These are phyloP conservation scores for Tremella fuciformis DNA, from an alignment of 768 basidiomycete species.

Conservation along the genomic window DNA sequence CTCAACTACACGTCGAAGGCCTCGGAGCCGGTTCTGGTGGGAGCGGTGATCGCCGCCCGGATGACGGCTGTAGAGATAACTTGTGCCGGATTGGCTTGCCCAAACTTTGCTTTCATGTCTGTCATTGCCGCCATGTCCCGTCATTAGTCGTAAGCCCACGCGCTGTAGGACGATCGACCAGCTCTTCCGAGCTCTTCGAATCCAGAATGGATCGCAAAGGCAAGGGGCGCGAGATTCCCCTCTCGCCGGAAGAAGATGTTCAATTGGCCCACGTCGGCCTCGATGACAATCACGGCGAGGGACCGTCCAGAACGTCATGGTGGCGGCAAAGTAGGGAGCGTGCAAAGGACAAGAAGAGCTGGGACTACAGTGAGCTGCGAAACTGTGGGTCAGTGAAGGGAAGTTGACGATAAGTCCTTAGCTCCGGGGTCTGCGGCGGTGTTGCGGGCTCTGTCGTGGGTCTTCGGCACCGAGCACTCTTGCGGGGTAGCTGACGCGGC, in stretches of 20 bases:
- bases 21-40: neutral
- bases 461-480: slow-evolving; percentile 26
- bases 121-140: neutral
- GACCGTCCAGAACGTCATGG: slow-evolving; percentile 16
- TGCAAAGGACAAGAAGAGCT: slow-evolving; percentile 47
- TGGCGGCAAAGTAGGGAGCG: slow-evolving; percentile 46
- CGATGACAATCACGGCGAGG: slow-evolving; percentile 14
- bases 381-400: slow-evolving; percentile 5
- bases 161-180: neutral
- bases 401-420: slow-evolving; percentile 56
- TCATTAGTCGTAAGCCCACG: neutral
- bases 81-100: slow-evolving; percentile 3
- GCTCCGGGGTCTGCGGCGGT: slow-evolving; percentile 87
- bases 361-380: slow-evolving; percentile 50
- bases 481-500: neutral
- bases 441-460: slow-evolving; percentile 88
- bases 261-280: slow-evolving; percentile 2
- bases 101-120: slow-evolving; percentile 3
- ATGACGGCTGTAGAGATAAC: neutral
- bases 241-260: neutral
- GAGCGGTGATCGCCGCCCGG: neutral
- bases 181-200: neutral
- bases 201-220: slow-evolving; percentile 5
- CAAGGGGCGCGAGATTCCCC: slow-evolving; percentile 7
- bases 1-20: neutral